Percentiles rank a stretch among this genome's conserved stretches.
phyloP scores from a whole-genome alignment of 2,329 filamentous ascomycete genomes.

The Oidium heveae region DNA sequence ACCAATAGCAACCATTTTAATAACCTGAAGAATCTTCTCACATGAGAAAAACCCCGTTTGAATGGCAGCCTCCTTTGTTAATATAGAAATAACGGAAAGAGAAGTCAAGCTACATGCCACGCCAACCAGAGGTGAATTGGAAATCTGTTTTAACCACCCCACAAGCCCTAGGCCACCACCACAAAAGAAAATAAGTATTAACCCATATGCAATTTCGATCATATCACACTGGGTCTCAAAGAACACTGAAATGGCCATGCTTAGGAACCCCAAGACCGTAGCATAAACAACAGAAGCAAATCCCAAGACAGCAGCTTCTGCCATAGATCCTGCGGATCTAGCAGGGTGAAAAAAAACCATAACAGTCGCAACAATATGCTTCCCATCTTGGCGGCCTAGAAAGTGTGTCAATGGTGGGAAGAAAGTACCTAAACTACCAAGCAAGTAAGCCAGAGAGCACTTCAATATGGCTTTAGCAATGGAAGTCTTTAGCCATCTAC shows the following conservation, averaged over 20 bases:
- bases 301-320: slow-evolving; percentile 58
- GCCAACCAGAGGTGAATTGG: slow-evolving; percentile 58
- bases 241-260: slow-evolving; percentile 70
- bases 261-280: slow-evolving; percentile 48
- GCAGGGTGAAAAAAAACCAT: slow-evolving; percentile 91
- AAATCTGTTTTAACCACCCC: slow-evolving; percentile 62
- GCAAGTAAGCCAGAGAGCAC: slow-evolving; percentile 68
- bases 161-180: slow-evolving; percentile 70
- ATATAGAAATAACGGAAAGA: slow-evolving; percentile 65
- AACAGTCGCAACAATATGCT: slow-evolving; percentile 80
- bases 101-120: slow-evolving; percentile 68
- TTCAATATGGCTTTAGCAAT: slow-evolving; percentile 64
- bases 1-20: slow-evolving; percentile 66
- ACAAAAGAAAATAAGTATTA: slow-evolving; percentile 63
- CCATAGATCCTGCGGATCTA: slow-evolving; percentile 67
- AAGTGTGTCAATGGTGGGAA: slow-evolving; percentile 45
- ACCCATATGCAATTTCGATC: slow-evolving; percentile 45
- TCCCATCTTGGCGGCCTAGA: slow-evolving; percentile 66
- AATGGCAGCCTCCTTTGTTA: slow-evolving; percentile 78
- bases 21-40: slow-evolving; percentile 54
- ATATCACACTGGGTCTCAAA: slow-evolving; percentile 43
- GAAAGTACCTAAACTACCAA: slow-evolving; percentile 73
- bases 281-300: slow-evolving; percentile 58
- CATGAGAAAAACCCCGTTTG: slow-evolving; percentile 61
- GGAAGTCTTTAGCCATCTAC: slow-evolving; percentile 41